Base-by-base conservation (phyloP, 2,329 filamentous ascomycete species). In the Clonostachys rhizophaga region DNA sequence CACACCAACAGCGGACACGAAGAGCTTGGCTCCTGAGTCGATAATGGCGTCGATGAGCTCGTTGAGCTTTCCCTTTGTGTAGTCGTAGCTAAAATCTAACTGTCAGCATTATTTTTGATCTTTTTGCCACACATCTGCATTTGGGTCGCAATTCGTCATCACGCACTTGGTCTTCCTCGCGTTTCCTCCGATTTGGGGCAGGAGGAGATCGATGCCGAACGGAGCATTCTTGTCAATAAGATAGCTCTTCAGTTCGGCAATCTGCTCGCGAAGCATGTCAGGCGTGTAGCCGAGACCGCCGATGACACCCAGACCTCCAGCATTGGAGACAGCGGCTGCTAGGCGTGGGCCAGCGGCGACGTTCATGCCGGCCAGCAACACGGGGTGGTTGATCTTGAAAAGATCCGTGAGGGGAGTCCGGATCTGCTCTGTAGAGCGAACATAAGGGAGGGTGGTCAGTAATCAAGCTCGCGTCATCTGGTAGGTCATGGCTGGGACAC, bases 361-460 rank as follows among this genome's bases (percentile, higher is more conserved):
- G 79, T 99, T 97, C 94, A 99, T 99, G 68, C 94, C 94, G 59
- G 94, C 94, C 52, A 99, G 85, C 62, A 99, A 76, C 65, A 99
- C 78, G 49, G 94, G 94, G 74, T 99, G 94, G 68, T 95, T 89
- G 81, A 99, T 97, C 78, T 89, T 89, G 73, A 99, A 87, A 54
- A 97, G 87, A 81, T 97, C 92, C 58, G 94, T 99, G 61, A 91
- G 78, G 56, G 89, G 84, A 46, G 94, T 99, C 63, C 89, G 89
- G 70, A 99, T 86, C 76, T 69, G 58, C 63, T 69, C 66, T 69
- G 53, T 35, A 17, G 2, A 4, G 24, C 11, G 36, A 5, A 11
- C 14, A 39, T n/a, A 39, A n/a, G 17, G 5, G 7, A 39, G 3
- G 7, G 10, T 8, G 36, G 36, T 39, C 10, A 39, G 36, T 39